phyloP scores from a whole-genome alignment of 345 rosid genomes.

The Eutrema yunnanense region DNA sequence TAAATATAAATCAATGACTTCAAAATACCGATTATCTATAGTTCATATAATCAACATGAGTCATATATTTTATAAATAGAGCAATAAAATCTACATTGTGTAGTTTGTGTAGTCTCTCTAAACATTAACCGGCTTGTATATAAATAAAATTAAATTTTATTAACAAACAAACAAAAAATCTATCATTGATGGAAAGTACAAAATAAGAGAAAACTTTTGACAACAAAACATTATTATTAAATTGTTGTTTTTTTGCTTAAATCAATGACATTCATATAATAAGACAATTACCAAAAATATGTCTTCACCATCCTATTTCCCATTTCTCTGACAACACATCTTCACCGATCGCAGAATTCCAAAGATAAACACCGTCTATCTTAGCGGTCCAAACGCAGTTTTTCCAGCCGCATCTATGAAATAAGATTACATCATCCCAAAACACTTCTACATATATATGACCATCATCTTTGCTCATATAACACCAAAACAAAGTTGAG shows the following conservation, averaged over 20 bases:
- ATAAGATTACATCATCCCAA: slow-evolving; percentile 26
- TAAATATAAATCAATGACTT: too few species aligned
- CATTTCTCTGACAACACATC: slow-evolving; percentile 8
- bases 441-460: slow-evolving; percentile 25
- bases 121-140: too few species aligned
- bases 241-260: not conserved
- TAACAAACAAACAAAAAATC: too few species aligned
- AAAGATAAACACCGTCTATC: slow-evolving; percentile 31
- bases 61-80: too few species aligned
- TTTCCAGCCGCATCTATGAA: slow-evolving; percentile 31
- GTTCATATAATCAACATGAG: too few species aligned
- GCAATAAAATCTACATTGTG: too few species aligned
- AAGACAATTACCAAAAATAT: not conserved
- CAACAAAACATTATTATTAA: not conserved
- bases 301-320: slow-evolving; percentile 22
- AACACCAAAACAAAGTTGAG: slow-evolving; percentile 36
- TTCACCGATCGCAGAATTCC: not conserved
- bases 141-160: too few species aligned
- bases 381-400: slow-evolving; percentile 34
- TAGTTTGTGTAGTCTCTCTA: too few species aligned
- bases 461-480: slow-evolving; percentile 18
- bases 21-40: too few species aligned
- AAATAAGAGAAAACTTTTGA: not conserved
- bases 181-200: too few species aligned
- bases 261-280: not conserved